Evolutionary conservation across 169 alveolate species (phyloP).

Genomic region (Plasmodium gaboni): DNA sequence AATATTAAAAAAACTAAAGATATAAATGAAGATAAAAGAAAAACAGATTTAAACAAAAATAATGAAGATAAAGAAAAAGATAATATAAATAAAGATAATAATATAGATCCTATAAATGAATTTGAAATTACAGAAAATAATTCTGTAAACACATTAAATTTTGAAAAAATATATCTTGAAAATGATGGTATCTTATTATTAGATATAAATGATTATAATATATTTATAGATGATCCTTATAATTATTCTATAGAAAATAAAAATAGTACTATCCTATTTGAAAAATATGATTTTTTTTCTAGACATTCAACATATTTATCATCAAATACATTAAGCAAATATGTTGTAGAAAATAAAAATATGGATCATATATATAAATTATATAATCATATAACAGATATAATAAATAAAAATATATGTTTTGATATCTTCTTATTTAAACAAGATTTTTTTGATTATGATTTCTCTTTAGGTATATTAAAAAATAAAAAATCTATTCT

Average conservation of each 20-base stretch:
- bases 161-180: conserved; percentile 59
- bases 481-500: conserved; percentile 41
- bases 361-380: conserved; percentile 19
- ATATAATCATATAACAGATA: conserved; percentile 18
- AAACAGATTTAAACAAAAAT: background rate
- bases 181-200: conserved; percentile 59
- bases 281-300: conserved; percentile 50
- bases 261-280: conserved; percentile 43
- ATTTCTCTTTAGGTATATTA: conserved; percentile 35
- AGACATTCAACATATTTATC: conserved; percentile 33
- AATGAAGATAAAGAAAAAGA: background rate
- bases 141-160: conserved; percentile 31
- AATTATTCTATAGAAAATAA: conserved; percentile 30
- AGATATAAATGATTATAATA: conserved; percentile 64
- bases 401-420: conserved; percentile 7
- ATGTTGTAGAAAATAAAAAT: conserved; percentile 17
- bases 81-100: background rate
- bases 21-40: background rate
- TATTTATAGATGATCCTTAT: conserved; percentile 59
- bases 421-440: conserved; percentile 50
- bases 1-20: conserved; percentile 32
- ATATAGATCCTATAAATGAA: background rate
- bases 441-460: conserved; percentile 35
- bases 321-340: conserved; percentile 11
- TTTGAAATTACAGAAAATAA: conserved; percentile 10